A percentile compares a stretch with the other conserved stretches of the same genome.
These are phyloP conservation scores for Cryptosporidium ryanae DNA, from an alignment of 169 alveolate genomes.

Conservation along the genomic window DNA sequence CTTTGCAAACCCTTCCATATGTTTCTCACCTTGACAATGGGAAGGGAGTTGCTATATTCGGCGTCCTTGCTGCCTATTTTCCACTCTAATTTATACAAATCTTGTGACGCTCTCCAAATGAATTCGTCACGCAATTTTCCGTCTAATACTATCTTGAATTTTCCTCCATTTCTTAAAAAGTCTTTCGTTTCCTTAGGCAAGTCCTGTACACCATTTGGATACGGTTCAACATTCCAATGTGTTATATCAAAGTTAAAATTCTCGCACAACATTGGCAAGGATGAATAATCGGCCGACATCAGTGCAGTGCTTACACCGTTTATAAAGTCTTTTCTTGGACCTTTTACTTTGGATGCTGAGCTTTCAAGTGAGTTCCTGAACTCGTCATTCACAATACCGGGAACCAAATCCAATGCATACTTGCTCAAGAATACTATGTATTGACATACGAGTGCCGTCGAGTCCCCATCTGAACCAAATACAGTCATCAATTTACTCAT, in stretches of 20 bases:
- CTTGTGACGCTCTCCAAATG: slow-evolving; percentile 88
- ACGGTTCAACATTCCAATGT: slow-evolving; percentile 92
- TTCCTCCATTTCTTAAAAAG: slow-evolving; percentile 88
- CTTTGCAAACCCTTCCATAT: slow-evolving; percentile 89
- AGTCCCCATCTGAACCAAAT: slow-evolving; percentile 77
- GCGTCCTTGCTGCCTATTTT: slow-evolving; percentile 82
- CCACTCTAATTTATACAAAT: slow-evolving; percentile 89
- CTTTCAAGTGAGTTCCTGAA: slow-evolving; percentile 33
- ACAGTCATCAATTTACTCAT: slow-evolving; percentile 77
- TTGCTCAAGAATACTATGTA: slow-evolving; percentile 19
- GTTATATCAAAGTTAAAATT: slow-evolving; percentile 85
- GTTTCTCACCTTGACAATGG: slow-evolving; percentile 88
- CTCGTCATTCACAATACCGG: slow-evolving; percentile 33
- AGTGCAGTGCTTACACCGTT: slow-evolving; percentile 33
- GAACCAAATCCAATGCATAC: slow-evolving; percentile 48
- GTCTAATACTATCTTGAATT: slow-evolving; percentile 79
- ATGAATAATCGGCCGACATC: slow-evolving; percentile 20
- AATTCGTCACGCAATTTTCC: slow-evolving; percentile 79
- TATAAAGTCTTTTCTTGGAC: slow-evolving; percentile 36
- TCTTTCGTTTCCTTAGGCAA: slow-evolving; percentile 87
- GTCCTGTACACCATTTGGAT: slow-evolving; percentile 93
- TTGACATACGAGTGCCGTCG: slow-evolving; percentile 39
- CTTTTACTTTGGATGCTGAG: slow-evolving; percentile 49
- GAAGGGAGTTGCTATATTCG: slow-evolving; percentile 85
- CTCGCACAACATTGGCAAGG: slow-evolving; percentile 13